phyloP scores from a whole-genome alignment of 2,329 filamentous ascomycete species.

The Monilinia vaccinii-corymbosi region DNA sequence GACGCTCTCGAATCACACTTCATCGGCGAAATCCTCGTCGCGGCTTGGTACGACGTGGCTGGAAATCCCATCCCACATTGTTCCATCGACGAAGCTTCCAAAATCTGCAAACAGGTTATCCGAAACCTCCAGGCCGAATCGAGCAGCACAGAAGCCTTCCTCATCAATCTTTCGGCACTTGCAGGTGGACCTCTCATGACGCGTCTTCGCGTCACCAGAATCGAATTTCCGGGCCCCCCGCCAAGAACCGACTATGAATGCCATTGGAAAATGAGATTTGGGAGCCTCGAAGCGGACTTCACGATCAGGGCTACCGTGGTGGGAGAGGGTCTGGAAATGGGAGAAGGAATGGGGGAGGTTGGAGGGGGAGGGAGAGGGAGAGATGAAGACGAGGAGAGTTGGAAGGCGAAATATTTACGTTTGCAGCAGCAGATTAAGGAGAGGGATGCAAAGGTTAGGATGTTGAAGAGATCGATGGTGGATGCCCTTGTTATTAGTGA shows the following conservation, averaged over 20 bases:
- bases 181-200: conserved; percentile 46
- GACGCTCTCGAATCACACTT: conserved; percentile 48
- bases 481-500: conserved; percentile 24
- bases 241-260: conserved; percentile 40
- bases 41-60: conserved; percentile 42
- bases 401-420: conserved; percentile 46
- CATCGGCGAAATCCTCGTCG: conserved; percentile 40
- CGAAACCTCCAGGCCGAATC: conserved; percentile 44
- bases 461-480: conserved; percentile 37
- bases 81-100: conserved; percentile 43
- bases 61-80: conserved; percentile 37
- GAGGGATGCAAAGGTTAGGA: conserved; percentile 43
- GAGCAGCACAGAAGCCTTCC: conserved; percentile 43
- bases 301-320: conserved; percentile 39
- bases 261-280: conserved; percentile 48
- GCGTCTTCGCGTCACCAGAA: conserved; percentile 34
- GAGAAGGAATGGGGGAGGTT: background rate
- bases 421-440: conserved; percentile 51
- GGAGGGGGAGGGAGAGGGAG: background rate
- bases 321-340: conserved; percentile 21
- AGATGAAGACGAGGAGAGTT: conserved; percentile 29
- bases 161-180: conserved; percentile 50
- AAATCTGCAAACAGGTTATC: conserved; percentile 45
- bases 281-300: conserved; percentile 43
- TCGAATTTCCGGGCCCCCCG: conserved; percentile 31